Evolutionary conservation across 306 rosid species (phyloP), one percentile per base, ranked within the genome.

Genomic region (Trichosanthes cucumerina): DNA sequence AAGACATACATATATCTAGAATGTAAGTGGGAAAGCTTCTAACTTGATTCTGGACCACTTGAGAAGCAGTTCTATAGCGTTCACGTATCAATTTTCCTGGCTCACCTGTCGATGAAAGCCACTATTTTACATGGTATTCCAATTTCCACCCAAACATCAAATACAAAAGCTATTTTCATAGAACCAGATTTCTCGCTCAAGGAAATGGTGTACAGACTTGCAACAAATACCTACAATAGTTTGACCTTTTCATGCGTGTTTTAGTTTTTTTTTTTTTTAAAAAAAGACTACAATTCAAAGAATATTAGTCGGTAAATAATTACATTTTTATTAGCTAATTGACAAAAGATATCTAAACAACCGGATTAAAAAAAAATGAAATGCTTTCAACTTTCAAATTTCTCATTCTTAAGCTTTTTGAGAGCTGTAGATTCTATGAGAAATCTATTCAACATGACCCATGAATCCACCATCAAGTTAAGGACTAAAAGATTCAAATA

Each of bases 41-140:
- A 94, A 92, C 98, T 89, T 94, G 98, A 88, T 90, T 94, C 91
- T 92, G 95, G 91, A 94, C 90, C 86, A 94, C 98, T 94, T 87
- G 97, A 75, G 98, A 92, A 49, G 98, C 97, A 41, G 98, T 82
- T 89, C 97, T 88, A 73, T 94, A 92, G 83, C 97, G 97, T 26
- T 94, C 95, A 31, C 98, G 97, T 66, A 94, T 94, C 91, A 94
- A 53, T 78, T 65, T 92, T 89, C 98, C 98, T 6, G 98, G 98
- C 79, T 94, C 98, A 75, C 98, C 97, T 93, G 87, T 75, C 59
- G 62, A 78, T 59, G 70, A 54, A 85, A 79, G 81, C 68, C 63
- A 52, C 50, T 57, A 78, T 82, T 81, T 70, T 68, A 52, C 78
- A 75, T 46, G 52, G 23, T 59, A 39, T 66, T 70, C 47, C 57